These are phyloP conservation scores for Scedosporium aurantiacum DNA, from an alignment of 2,329 filamentous ascomycete genomes.

Conservation along the genomic window DNA sequence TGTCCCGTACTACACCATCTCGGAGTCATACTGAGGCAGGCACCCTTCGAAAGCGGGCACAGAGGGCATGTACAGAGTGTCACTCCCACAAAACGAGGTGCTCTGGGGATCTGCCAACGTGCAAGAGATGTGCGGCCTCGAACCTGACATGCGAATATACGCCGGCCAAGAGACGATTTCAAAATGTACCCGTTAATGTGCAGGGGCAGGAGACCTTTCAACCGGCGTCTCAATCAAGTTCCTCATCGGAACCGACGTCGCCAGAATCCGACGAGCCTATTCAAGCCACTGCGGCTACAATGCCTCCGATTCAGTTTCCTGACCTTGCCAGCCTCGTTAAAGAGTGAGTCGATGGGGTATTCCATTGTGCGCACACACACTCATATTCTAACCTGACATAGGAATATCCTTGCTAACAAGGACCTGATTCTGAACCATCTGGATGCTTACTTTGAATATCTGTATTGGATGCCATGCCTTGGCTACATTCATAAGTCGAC, in stretches of 20 bases:
- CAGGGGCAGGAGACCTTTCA: background rate
- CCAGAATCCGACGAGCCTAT: conserved; percentile 3
- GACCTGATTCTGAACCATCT: conserved; percentile 25
- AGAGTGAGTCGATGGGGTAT: conserved; percentile 5
- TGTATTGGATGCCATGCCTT: conserved; percentile 27
- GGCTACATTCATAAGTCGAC: conserved; percentile 25
- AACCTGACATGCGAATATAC: conserved; percentile 28
- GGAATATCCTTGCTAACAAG: conserved; percentile 20
- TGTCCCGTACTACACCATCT: conserved; percentile 24
- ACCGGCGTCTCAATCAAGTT: background rate
- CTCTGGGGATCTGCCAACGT: conserved; percentile 27
- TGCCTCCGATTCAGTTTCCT: background rate
- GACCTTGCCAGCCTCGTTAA: conserved; percentile 8
- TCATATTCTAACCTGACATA: background rate
- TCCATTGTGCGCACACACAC: too few relatives aligned
- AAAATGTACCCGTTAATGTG: conserved; percentile 18
- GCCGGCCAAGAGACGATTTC: conserved; percentile 25
- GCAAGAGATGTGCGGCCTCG: conserved; percentile 24
- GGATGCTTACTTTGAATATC: conserved; percentile 26
- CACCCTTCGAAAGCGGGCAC: conserved; percentile 28
- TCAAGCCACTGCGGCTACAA: background rate
- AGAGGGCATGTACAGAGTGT: conserved; percentile 29
- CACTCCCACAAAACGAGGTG: conserved; percentile 32
- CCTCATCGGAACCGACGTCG: conserved; percentile 4
- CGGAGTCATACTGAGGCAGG: conserved; percentile 30